A percentile compares a stretch with the other conserved stretches of the same genome.
Evolutionary conservation across 148 eudicot genomes (phyloP).

Genomic region (Chenopodium quinoa): DNA sequence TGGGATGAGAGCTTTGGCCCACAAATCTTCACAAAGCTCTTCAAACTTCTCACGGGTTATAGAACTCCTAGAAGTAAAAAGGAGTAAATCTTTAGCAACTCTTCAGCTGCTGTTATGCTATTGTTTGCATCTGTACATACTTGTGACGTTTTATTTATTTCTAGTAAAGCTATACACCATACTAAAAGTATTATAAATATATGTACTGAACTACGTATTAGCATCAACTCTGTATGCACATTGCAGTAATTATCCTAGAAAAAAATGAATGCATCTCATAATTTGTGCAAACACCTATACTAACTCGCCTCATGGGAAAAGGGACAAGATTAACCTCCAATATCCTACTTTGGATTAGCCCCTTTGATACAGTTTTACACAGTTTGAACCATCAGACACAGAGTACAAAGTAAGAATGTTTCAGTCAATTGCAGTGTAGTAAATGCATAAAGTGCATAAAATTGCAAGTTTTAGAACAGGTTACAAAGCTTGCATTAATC

Average conservation of each 20-base stretch:
- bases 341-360: background rate
- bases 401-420: background rate
- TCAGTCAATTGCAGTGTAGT: background rate
- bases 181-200: too few species aligned
- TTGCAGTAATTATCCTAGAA: background rate
- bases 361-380: background rate
- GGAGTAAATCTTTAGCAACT: constrained; percentile 1
- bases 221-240: background rate
- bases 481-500: background rate
- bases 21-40: constrained; percentile 78
- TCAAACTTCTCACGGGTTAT: constrained; percentile 95
- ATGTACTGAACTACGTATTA: background rate
- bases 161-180: too few species aligned
- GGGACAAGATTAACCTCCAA: background rate
- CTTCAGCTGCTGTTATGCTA: background rate
- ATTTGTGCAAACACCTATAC: background rate
- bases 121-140: too few species aligned
- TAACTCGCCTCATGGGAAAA: background rate
- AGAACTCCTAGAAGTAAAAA: constrained; percentile 60
- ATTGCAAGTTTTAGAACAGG: background rate
- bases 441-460: background rate
- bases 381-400: background rate
- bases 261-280: background rate
- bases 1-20: constrained; percentile 83
- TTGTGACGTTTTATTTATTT: too few species aligned